Base-by-base conservation (phyloP, 371 early-diverging fungal species). In the Zychaea mexicana region DNA sequence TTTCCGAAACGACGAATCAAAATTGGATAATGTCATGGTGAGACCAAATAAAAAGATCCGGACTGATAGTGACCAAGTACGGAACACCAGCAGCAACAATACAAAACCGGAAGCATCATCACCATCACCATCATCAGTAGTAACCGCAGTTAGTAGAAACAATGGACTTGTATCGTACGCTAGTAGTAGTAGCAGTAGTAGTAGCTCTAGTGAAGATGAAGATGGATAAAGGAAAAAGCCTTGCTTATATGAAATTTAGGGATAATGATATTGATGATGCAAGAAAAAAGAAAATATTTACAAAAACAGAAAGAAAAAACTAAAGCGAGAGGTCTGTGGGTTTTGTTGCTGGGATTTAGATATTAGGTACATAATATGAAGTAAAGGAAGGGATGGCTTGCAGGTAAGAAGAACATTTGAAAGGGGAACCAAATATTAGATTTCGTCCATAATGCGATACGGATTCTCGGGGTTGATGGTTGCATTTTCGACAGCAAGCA, bases 371-470 rank as follows among this genome's bases (percentile, higher is more conserved):
- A 55, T 28, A n/a, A 31, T 10, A 31, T 24, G 26, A 31, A 10
- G 55, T 24, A n/a, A n/a, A n/a, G n/a, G n/a, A n/a, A n/a, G n/a
- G n/a, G n/a, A n/a, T n/a, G n/a, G n/a, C n/a, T n/a, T 26, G 9
- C 12, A 10, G 46, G 57, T 57, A 38, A 38, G 5, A 57, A 57
- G 19, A 36, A 57, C 8, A 36, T 10, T 10, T 8, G 32, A 24
- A 57, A 0, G 57, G 13, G 17, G 7, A 21, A 13, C 6, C 17
- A 46, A 21, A 46, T 21, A 60, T 42, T 62, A 57, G 45, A 73
- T 56, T 28, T 71, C 73, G 54, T 74, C 66, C 61, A 66, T 70
- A 24, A 74, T 64, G 22, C 60, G 58, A 60, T 61, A 66, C 32
- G 64, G 69, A 31, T 61, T 33, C 30, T 57, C 60, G 13, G 65